These are phyloP conservation scores for Exutisphaerella laricina DNA, from an alignment of 2,329 filamentous ascomycete genomes.

Conservation along the genomic window DNA sequence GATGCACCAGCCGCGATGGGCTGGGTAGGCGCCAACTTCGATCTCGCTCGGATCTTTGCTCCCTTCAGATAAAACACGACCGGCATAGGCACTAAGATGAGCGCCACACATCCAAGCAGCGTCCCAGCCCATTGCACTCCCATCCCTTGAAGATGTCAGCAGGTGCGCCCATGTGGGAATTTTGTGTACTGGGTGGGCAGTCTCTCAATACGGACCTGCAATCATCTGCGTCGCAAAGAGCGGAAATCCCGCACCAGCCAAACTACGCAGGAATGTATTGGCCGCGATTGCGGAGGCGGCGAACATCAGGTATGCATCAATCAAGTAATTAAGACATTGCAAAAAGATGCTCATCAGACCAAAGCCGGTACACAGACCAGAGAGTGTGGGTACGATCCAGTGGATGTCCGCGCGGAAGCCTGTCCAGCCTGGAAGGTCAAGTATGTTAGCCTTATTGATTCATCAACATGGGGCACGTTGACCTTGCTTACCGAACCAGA, in stretches of 20 bases:
- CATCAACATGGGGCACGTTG: too few species aligned
- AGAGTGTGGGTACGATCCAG: conserved; percentile 43
- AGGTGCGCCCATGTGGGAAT: not conserved
- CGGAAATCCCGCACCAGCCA: conserved; percentile 48
- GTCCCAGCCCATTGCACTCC: conserved; percentile 40
- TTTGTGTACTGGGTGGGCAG: not conserved
- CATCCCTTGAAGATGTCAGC: not conserved
- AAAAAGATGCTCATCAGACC: conserved; percentile 40
- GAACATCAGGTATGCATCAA: conserved; percentile 55
- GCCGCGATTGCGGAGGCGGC: conserved; percentile 34
- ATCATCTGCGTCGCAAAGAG: conserved; percentile 53
- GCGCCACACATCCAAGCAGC: conserved; percentile 42
- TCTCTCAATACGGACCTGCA: conserved; percentile 37
- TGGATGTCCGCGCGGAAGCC: conserved; percentile 34
- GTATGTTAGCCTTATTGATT: too few species aligned
- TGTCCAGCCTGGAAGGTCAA: too few species aligned
- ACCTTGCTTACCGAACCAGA: too few species aligned
- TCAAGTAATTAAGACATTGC: conserved; percentile 37
- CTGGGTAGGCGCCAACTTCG: conserved; percentile 35
- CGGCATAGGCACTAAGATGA: conserved; percentile 41
- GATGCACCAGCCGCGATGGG: conserved; percentile 15
- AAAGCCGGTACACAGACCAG: conserved; percentile 41
- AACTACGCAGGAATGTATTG: conserved; percentile 40
- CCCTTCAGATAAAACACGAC: conserved; percentile 41
- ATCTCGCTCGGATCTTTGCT: conserved; percentile 38